These are phyloP conservation scores for Polytrichum formosum DNA, from an alignment of 225 moss, liverwort and hornwort species.

Conservation along the genomic window DNA sequence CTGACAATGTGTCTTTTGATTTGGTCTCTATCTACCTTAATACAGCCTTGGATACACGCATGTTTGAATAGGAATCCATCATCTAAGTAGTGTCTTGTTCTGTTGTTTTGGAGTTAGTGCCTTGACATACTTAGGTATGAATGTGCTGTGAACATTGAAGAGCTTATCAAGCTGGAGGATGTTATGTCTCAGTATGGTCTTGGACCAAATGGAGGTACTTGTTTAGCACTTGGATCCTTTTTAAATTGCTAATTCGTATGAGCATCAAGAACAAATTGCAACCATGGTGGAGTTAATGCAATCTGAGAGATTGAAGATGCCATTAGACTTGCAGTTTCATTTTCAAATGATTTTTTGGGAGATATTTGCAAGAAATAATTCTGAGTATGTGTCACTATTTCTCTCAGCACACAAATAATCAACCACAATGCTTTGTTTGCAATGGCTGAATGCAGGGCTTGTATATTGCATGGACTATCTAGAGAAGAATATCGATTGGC, in stretches of 20 bases:
- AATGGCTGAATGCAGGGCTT: conserved; percentile 52
- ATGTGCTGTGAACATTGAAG: conserved; percentile 95
- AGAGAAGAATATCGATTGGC: conserved; percentile 98
- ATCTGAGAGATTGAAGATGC: no score
- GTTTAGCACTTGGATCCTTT: not conserved
- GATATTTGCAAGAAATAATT: not conserved
- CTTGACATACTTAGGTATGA: conserved; percentile 61
- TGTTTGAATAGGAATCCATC: no score
- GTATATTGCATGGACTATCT: conserved; percentile 98
- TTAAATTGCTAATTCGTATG: no score
- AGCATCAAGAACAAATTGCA: no score
- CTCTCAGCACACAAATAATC: not conserved
- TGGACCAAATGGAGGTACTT: conserved; percentile 93
- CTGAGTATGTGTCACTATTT: not conserved
- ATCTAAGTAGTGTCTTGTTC: no score
- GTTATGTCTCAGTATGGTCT: conserved; percentile 84
- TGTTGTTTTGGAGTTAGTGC: not conserved
- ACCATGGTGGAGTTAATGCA: no score
- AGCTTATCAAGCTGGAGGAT: conserved; percentile 93
- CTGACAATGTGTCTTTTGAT: no score
- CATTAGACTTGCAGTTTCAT: no score
- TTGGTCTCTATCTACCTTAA: no score
- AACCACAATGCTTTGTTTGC: no score
- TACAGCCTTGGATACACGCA: no score
- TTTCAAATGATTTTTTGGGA: no score